phyloP scores from a whole-genome alignment of 257 asterid species.

The Solanum dulcamara region DNA sequence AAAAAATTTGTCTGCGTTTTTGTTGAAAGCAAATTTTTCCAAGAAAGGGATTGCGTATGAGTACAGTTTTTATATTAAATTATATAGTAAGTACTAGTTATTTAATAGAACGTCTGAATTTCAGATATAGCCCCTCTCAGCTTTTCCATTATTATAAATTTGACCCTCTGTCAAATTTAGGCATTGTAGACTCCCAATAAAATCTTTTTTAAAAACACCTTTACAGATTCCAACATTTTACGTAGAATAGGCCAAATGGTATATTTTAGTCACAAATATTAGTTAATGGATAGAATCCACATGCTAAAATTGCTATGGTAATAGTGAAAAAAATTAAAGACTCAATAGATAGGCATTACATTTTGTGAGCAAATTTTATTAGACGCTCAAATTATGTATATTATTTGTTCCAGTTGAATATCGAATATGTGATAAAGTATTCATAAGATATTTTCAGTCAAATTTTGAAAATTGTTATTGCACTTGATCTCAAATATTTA shows the following conservation, averaged over 20 bases:
- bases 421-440: neutral
- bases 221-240: neutral
- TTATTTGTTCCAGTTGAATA: neutral
- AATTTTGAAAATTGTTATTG: too few species aligned
- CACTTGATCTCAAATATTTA: too few species aligned
- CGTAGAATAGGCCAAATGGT: neutral
- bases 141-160: slow-evolving; percentile 26
- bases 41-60: slow-evolving; percentile 19
- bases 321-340: too few species aligned
- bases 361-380: neutral
- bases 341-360: too few species aligned
- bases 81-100: neutral
- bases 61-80: slow-evolving; percentile 1
- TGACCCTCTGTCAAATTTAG: slow-evolving; percentile 3
- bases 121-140: slow-evolving; percentile 10
- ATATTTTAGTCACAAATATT: neutral
- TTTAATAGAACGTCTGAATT: slow-evolving; percentile 15
- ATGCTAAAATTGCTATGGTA: neutral
- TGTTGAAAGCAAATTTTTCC: neutral
- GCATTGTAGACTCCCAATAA: slow-evolving; percentile 12
- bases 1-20: neutral
- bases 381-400: neutral
- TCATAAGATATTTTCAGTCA: too few species aligned
- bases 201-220: neutral
- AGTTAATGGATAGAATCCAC: neutral